These are phyloP conservation scores for Sporisorium sorghi DNA, from an alignment of 1,284 basidiomycete genomes.

Conservation along the genomic window DNA sequence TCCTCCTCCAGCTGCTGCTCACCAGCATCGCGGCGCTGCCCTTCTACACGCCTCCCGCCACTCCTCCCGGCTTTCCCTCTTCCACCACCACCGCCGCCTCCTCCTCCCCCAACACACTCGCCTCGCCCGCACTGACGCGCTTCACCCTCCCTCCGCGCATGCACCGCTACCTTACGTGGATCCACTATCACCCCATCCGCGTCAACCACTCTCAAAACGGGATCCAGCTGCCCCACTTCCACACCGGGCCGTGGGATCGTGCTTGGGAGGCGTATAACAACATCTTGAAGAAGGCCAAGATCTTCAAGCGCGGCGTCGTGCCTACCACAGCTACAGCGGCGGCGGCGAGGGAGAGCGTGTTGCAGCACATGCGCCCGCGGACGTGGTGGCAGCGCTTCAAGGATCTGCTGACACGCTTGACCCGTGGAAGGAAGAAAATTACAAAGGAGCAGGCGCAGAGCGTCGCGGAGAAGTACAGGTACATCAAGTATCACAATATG, in stretches of 20 bases:
- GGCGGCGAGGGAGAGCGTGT: not conserved
- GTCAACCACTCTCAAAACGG: not conserved
- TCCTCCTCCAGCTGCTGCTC: not conserved
- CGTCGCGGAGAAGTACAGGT: conserved; percentile 12
- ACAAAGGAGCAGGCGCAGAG: conserved; percentile 1
- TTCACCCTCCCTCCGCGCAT: not conserved
- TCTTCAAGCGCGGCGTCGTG: conserved; percentile 11
- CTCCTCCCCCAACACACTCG: not conserved
- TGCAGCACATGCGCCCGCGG: conserved; percentile 16
- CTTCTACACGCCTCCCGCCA: not conserved
- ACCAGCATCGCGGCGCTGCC: not conserved
- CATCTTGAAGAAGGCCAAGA: not conserved
- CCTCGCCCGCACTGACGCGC: too few species aligned
- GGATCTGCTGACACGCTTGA: too few species aligned
- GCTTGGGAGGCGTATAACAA: conserved; percentile 9
- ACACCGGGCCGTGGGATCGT: conserved; percentile 25
- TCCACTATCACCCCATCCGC: not conserved
- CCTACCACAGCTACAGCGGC: too few species aligned
- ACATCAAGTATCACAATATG: too few species aligned
- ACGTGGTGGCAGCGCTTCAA: conserved; percentile 20
- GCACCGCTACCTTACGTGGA: not conserved
- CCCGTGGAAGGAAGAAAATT: too few species aligned
- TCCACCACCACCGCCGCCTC: not conserved
- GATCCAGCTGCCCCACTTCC: not conserved
- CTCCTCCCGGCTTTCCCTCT: not conserved